Evolutionary conservation across 2,329 filamentous ascomycete species (phyloP).

Genomic region (Meredithiella fracta): DNA sequence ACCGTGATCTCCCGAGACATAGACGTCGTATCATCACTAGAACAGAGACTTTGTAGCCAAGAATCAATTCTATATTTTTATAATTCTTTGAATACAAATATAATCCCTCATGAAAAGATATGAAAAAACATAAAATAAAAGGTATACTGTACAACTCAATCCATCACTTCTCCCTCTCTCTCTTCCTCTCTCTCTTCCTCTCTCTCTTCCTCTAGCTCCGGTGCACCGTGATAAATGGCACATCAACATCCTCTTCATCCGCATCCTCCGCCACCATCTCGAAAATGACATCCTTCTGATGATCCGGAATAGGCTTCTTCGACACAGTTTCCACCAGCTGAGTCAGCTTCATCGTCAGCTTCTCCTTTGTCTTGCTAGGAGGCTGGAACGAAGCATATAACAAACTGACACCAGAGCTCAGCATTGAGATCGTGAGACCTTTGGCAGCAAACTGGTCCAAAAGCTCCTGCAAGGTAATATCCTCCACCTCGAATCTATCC

Average conservation of each 20-base stretch:
- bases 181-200: background rate
- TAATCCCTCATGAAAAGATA: background rate
- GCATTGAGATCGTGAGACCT: slow-evolving; percentile 74
- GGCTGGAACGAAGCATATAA: slow-evolving; percentile 90
- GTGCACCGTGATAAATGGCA: slow-evolving; percentile 85
- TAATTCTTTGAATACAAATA: background rate
- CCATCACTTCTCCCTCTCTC: background rate
- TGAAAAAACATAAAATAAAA: background rate
- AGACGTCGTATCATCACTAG: too few species aligned
- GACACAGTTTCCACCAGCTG: slow-evolving; percentile 75
- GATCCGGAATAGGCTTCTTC: slow-evolving; percentile 77
- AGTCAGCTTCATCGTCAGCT: slow-evolving; percentile 69
- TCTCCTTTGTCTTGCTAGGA: slow-evolving; percentile 60
- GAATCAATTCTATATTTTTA: too few species aligned
- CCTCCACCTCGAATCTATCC: slow-evolving; percentile 85
- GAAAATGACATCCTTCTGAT: slow-evolving; percentile 92
- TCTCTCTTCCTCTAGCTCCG: background rate
- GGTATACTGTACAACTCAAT: slow-evolving; percentile 2
- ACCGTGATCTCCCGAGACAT: too few species aligned
- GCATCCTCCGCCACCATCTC: slow-evolving; percentile 86
- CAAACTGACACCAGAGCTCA: slow-evolving; percentile 92
- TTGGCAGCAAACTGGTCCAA: slow-evolving; percentile 64
- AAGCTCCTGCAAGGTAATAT: slow-evolving; percentile 74
- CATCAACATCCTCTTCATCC: slow-evolving; percentile 84
- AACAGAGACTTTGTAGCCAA: too few species aligned